Base-by-base conservation (phyloP, 2,329 filamentous ascomycete species). In the Apiospora saccharicola region DNA sequence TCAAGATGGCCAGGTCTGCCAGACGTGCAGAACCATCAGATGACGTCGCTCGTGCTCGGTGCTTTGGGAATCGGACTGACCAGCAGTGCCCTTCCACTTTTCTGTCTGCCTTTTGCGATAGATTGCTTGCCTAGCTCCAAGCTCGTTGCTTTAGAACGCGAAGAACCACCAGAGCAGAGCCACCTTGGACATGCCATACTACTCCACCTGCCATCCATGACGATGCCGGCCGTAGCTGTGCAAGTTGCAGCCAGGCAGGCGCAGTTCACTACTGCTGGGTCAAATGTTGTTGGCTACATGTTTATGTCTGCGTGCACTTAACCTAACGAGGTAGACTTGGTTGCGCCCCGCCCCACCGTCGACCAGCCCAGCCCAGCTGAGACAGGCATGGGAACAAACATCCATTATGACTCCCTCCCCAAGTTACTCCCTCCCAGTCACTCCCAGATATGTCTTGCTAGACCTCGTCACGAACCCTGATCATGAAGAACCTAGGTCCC, bases 331-430 rank as follows among this genome's bases (percentile, higher is more conserved):
- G 37, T 53, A 30, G 14, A 26, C 16, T 16, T 3, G 30, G 14
- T 57, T 57, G 51, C 51, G 51, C 51, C 51, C 51, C 51, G 26
- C 51, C 51, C 51, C 51, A 26, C 51, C 19, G 51, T 34, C 51
- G 26, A 57, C 26, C 14, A 26, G 24, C 30, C 24, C 51, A 30
- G 30, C 24, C 51, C 30, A 57, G 51, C 51, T 57, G 53, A 37
- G 30, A 57, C 1, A 26, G 12, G 22, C 16, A 61, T 12, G 53
- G 16, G 30, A 30, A 22, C 53, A 37, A 61, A 61, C 37, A 41
- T 41, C 37, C 37, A 41, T 41, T 41, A 41, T 61, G 53, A 37
- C 53, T 61, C 53, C 26, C 51, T 57, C 51, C 51, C 51, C 26
- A 30, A 30, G 26, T 30, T 26, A 57, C 51, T 57, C 49, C 1